Evolutionary conservation across 306 rosid species (phyloP), one percentile per base, ranked within the genome.

Genomic region (Corylus americana): DNA sequence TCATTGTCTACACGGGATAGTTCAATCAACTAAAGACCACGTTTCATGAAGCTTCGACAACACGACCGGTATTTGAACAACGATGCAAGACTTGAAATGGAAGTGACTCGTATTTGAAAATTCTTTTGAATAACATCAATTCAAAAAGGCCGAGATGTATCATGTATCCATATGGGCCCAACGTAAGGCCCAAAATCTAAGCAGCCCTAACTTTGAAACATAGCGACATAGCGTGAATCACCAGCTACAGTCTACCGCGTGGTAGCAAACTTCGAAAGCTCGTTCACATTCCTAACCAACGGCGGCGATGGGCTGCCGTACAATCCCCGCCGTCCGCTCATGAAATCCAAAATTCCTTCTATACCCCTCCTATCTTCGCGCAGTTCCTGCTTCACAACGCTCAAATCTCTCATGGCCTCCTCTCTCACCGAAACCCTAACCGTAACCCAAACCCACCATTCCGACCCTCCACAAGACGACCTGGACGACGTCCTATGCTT

Each of bases 271-370:
- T 14, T 25, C 39, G 17, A 11, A 9, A 59, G 39, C 66, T 17
- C 51, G 25, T 11, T 44, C 51, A 39, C n/a, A 29, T 18, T 68
- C 16, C 50, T 4, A n/a, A 11, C 27, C 53, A 18, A n/a, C 66
- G 74, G 86, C 86, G 84, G 89, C 87, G 87, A 83, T 88, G 92
- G 86, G 82, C 85, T 78, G 61, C 76, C 5, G 25, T 37, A 11
- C 48, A 42, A 63, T 72, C 49, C 81, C 86, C 86, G 51, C 81
- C 78, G 79, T 74, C 76, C 59, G 66, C 88, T 67, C 73, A 94
- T 94, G 98, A 92, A 77, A 85, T 83, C 82, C 62, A 83, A 87
- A 87, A 78, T 80, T 80, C 86, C 68, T 27, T 2, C 45, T 14
- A n/a, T 71, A 42, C 54, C 78, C 47, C 59, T 79, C n/a, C 16